phyloP scores from a whole-genome alignment of 2,329 filamentous ascomycete species.

The Penicillium freii region DNA sequence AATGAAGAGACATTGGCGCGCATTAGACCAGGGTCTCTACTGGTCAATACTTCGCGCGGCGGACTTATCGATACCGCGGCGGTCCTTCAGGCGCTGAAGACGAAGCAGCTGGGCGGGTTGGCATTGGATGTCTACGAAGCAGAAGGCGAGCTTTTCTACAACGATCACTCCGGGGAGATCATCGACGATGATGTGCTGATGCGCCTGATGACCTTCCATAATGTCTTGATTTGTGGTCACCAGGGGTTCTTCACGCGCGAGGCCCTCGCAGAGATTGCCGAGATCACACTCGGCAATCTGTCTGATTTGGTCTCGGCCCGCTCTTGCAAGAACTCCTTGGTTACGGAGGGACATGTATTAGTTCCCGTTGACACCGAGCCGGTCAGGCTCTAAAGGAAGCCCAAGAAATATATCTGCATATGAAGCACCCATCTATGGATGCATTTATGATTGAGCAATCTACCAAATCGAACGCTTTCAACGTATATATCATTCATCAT shows the following conservation, averaged over 20 bases:
- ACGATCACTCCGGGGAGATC: slow-evolving; percentile 63
- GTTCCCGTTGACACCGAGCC: slow-evolving; percentile 27
- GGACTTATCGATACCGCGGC: slow-evolving; percentile 61
- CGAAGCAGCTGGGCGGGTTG: slow-evolving; percentile 58
- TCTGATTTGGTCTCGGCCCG: slow-evolving; percentile 31
- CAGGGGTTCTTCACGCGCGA: slow-evolving; percentile 69
- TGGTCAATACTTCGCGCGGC: slow-evolving; percentile 66
- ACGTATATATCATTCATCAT: background rate
- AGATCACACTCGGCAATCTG: slow-evolving; percentile 59
- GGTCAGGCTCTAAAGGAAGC: slow-evolving; percentile 26
- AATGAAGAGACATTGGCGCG: slow-evolving; percentile 52
- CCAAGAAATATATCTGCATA: background rate
- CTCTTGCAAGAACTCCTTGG: slow-evolving; percentile 32
- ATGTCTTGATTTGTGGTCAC: slow-evolving; percentile 65
- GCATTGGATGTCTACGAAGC: slow-evolving; percentile 69
- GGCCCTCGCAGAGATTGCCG: slow-evolving; percentile 63
- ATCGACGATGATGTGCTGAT: slow-evolving; percentile 66
- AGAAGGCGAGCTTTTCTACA: slow-evolving; percentile 61
- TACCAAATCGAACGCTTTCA: background rate
- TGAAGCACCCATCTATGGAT: background rate
- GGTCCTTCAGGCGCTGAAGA: slow-evolving; percentile 61
- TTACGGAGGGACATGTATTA: slow-evolving; percentile 31
- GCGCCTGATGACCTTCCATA: slow-evolving; percentile 66
- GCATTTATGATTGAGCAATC: background rate
- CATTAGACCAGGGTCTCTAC: slow-evolving; percentile 60